These are phyloP conservation scores for Rhodotorula sp. DNA, from an alignment of 1,284 basidiomycete species.

Conservation along the genomic window DNA sequence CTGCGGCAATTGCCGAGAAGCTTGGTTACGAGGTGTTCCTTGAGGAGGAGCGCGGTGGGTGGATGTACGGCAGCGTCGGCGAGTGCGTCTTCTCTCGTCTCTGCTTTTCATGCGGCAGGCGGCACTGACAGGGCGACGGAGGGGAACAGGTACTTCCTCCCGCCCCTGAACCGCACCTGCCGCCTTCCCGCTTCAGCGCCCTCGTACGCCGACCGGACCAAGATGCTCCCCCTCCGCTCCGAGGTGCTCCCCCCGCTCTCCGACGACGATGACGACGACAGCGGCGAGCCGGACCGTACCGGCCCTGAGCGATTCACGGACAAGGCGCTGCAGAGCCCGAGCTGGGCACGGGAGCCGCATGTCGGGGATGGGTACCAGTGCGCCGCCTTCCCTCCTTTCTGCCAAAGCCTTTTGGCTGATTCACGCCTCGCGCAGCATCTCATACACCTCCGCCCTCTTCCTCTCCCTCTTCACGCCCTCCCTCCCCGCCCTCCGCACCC, in stretches of 20 bases:
- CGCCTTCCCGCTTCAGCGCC: neutral
- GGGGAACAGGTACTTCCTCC: neutral
- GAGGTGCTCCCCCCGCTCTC: neutral
- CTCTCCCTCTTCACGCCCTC: neutral
- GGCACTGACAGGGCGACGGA: neutral
- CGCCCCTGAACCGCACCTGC: neutral
- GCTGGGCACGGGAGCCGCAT: neutral
- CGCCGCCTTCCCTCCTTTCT: neutral
- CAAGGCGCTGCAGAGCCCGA: neutral
- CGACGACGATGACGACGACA: neutral
- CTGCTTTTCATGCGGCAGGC: neutral
- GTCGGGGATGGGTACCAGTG: neutral
- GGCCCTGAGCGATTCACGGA: neutral
- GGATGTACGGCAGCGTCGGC: neutral
- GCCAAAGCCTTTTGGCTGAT: too few relatives aligned
- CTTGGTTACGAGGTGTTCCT: neutral
- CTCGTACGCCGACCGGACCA: neutral
- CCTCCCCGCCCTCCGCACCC: neutral
- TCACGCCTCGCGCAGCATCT: neutral
- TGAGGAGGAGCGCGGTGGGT: neutral
- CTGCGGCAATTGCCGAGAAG: neutral
- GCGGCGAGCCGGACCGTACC: neutral
- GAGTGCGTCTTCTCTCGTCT: neutral
- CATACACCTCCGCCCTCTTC: neutral
- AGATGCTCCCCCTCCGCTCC: neutral